Evolutionary conservation across 768 basidiomycete genomes (phyloP).

Genomic region (Imleria badia): DNA sequence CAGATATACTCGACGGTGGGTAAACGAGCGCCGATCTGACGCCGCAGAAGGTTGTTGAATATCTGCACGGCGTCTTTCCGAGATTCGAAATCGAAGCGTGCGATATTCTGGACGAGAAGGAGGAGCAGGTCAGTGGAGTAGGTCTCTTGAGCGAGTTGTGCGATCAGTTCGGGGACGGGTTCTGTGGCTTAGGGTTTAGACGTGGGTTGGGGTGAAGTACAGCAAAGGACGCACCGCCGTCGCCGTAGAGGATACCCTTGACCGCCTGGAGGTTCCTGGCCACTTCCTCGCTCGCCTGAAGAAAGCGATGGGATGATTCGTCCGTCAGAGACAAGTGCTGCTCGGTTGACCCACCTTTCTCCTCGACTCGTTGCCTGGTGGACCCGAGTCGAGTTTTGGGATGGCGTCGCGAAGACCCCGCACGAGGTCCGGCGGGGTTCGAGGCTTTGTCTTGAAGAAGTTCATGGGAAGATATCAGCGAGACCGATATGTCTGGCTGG

Average conservation of each 20-base stretch:
- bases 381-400: slow-evolving; percentile 68
- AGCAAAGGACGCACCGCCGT: slow-evolving; percentile 61
- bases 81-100: slow-evolving; percentile 92
- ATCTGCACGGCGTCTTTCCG: slow-evolving; percentile 84
- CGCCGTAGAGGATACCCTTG: slow-evolving; percentile 84
- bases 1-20: slow-evolving; percentile 97
- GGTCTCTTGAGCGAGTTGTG: slow-evolving; percentile 94
- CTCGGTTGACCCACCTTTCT: slow-evolving; percentile 62
- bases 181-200: slow-evolving; percentile 41
- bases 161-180: slow-evolving; percentile 84
- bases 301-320: slow-evolving; percentile 3
- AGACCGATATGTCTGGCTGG: background rate
- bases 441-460: slow-evolving; percentile 91
- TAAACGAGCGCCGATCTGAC: slow-evolving; percentile 91
- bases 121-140: slow-evolving; percentile 88
- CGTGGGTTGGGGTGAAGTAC: slow-evolving; percentile 2
- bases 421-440: slow-evolving; percentile 87
- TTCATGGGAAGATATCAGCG: slow-evolving; percentile 59
- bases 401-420: slow-evolving; percentile 78
- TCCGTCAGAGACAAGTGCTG: background rate
- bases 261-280: slow-evolving; percentile 88
- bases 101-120: slow-evolving; percentile 76
- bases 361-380: slow-evolving; percentile 73
- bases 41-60: slow-evolving; percentile 83
- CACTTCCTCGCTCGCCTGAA: slow-evolving; percentile 84